These are phyloP conservation scores for Phoenix roebelenii DNA, from an alignment of 176 grass and related monocot species.

Conservation along the genomic window DNA sequence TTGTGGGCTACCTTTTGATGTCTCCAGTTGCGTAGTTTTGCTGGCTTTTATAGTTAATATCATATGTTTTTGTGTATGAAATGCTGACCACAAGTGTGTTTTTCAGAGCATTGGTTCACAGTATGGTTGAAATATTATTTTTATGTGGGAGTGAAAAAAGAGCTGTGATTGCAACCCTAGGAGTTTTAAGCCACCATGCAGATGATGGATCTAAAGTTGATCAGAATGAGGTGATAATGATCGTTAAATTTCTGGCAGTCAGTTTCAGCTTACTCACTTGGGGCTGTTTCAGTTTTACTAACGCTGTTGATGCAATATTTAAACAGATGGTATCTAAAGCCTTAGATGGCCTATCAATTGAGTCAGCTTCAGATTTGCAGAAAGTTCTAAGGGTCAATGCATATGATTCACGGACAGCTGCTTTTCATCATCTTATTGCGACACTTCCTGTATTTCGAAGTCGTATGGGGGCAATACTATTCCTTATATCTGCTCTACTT, in stretches of 20 bases:
- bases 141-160: conserved; percentile 64
- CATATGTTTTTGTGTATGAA: neutral
- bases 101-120: conserved; percentile 90
- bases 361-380: conserved; percentile 87
- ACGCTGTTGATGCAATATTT: neutral
- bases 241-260: neutral
- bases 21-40: no score
- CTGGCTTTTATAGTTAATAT: no score
- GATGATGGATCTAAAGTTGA: conserved; percentile 38
- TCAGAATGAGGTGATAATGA: conserved; percentile 27
- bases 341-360: conserved; percentile 74
- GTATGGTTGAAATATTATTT: conserved; percentile 97
- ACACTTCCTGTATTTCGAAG: conserved; percentile 77
- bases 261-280: no score
- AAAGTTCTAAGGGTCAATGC: conserved; percentile 64
- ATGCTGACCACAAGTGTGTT: conserved; percentile 15
- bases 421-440: conserved; percentile 57
- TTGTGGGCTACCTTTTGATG: neutral
- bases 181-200: conserved; percentile 26
- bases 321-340: conserved; percentile 39
- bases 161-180: conserved; percentile 55
- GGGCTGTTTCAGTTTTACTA: no score
- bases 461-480: conserved; percentile 81
- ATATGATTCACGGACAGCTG: conserved; percentile 51
- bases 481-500: conserved; percentile 88